These are phyloP conservation scores for Pythium volutum DNA, from an alignment of 352 stramenopile genomes.

Conservation along the genomic window DNA sequence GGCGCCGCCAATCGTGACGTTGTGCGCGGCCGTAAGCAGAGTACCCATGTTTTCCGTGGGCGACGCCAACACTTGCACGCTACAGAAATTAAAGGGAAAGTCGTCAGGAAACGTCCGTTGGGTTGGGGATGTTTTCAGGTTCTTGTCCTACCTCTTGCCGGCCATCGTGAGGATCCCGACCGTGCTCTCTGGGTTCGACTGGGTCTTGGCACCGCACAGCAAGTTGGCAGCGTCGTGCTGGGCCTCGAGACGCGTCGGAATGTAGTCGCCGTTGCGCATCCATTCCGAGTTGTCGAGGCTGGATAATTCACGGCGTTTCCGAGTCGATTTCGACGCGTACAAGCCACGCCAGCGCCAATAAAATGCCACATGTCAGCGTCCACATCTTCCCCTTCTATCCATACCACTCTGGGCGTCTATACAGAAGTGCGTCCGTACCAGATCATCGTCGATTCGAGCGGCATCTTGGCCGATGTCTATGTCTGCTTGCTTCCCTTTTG, in stretches of 20 bases:
- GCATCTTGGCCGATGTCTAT: slow-evolving; percentile 41
- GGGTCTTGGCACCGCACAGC: slow-evolving; percentile 95
- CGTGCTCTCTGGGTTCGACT: slow-evolving; percentile 98
- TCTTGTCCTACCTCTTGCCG: slow-evolving; percentile 59
- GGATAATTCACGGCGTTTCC: slow-evolving; percentile 9
- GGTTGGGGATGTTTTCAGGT: not conserved
- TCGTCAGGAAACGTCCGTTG: no score
- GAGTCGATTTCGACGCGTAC: not conserved
- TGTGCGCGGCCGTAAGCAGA: slow-evolving; percentile 94
- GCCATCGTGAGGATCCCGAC: slow-evolving; percentile 97
- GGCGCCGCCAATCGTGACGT: slow-evolving; percentile 82
- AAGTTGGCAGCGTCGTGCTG: slow-evolving; percentile 98
- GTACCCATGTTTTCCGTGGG: slow-evolving; percentile 98
- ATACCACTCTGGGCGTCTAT: not conserved
- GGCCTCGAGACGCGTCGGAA: slow-evolving; percentile 96
- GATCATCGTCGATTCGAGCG: slow-evolving; percentile 88
- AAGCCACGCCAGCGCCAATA: not conserved
- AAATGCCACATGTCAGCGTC: slow-evolving; percentile 16
- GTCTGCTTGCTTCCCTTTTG: not conserved
- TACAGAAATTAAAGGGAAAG: slow-evolving; percentile 14
- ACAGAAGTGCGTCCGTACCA: slow-evolving; percentile 41
- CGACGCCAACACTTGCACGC: slow-evolving; percentile 93
- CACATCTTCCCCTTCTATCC: not conserved
- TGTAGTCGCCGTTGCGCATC: slow-evolving; percentile 99
- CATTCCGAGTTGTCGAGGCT: slow-evolving; percentile 97